Evolutionary conservation across 2,329 filamentous ascomycete genomes (phyloP), one percentile per base, ranked within the genome.

Genomic region (Leptographium procerum): DNA sequence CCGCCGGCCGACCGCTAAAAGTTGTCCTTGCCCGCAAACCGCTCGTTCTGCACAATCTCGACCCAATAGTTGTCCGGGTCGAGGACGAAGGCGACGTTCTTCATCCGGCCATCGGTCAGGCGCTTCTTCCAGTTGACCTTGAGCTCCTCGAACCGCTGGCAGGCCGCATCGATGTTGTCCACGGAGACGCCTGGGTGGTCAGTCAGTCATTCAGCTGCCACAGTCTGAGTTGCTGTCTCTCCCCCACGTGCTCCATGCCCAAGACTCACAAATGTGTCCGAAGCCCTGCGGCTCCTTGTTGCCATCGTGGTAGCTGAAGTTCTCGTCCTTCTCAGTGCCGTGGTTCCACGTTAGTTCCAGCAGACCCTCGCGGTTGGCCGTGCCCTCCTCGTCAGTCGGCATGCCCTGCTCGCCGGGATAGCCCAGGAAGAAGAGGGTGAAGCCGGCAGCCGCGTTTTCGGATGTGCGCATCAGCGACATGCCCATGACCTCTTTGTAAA

Each of bases 121-220:
- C 89, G 81, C 84, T 97, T 97, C 84, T 96, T 96, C 89, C 91
- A 99, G 72, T 81, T 85, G 58, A 92, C 87, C 7, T 86, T 82
- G 68, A 89, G 76, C 58, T 84, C 82, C 70, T 97, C 94, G 65
- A 97, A 91, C 16, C 91, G 83, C 68, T 85, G 75, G 73, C 92
- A 96, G 11, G 94, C 91, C 9, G 87, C 87, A 57, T 94, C 85
- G n/a, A 97, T 69, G 69, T 95, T 84, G 68, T 97, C 92, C 14
- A 96, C 91, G 1, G 86, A 80, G 57, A 97, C 75, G 68, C 84
- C 85, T 88, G 55, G n/a, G 29, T 19, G 19, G 48, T 52, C 31
- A 43, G 36, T 19, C 2, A 34, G 28, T n/a, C n/a, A n/a, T n/a
- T n/a, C n/a, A n/a, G n/a, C n/a, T n/a, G n/a, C n/a, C n/a, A n/a